A percentile compares a stretch with the other conserved stretches of the same genome.
phyloP scores from a whole-genome alignment of 768 basidiomycete species.

The Favolaschia claudopus region DNA sequence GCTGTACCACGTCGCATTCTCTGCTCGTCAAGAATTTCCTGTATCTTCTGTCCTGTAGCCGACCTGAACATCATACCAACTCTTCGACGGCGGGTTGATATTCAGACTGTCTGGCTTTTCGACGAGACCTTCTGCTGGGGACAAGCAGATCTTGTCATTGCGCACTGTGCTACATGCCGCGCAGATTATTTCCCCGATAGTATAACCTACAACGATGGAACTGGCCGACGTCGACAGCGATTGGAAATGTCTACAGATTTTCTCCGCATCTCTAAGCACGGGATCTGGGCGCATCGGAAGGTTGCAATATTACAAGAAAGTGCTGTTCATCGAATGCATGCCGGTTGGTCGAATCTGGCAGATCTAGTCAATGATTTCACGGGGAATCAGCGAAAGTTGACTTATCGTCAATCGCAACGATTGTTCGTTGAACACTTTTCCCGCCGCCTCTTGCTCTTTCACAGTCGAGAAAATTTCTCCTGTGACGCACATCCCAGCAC shows the following conservation, averaged over 20 bases:
- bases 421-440: no score
- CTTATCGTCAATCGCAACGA: no score
- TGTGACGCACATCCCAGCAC: no score
- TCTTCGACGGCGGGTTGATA: background rate
- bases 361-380: no score
- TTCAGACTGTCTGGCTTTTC: background rate
- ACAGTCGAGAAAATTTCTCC: no score
- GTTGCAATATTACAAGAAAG: background rate
- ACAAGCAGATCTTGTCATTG: background rate
- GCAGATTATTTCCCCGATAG: background rate
- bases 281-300: background rate
- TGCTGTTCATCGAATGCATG: background rate
- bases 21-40: background rate
- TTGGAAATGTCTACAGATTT: background rate
- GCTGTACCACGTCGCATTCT: background rate
- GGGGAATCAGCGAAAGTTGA: no score
- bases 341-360: slow-evolving; percentile 2
- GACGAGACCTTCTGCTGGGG: background rate
- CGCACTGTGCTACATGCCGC: background rate
- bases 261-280: background rate
- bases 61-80: background rate
- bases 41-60: background rate
- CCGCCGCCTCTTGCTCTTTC: no score
- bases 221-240: background rate
- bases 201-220: background rate